These are phyloP conservation scores for Saccharomycopsis fibuligera DNA, from an alignment of 805 yeast genomes.

Conservation along the genomic window DNA sequence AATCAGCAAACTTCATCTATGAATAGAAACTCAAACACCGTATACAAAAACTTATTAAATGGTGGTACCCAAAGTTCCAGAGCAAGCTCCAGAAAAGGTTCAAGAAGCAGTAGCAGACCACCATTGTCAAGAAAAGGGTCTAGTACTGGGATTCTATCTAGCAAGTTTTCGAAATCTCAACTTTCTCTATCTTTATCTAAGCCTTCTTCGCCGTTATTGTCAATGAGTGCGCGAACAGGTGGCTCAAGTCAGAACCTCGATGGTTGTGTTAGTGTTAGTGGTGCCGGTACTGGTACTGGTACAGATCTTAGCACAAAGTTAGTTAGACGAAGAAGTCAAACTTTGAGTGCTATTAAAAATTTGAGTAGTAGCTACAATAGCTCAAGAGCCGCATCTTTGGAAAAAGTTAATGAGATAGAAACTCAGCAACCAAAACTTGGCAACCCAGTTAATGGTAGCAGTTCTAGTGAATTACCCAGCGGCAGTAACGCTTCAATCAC, in stretches of 20 bases:
- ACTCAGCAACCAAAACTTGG: no score
- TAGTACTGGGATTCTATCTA: background rate
- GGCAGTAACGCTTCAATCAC: background rate
- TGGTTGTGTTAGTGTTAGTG: no score
- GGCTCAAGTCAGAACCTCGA: no score
- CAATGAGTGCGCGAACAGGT: background rate
- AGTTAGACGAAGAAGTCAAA: slow-evolving; percentile 16
- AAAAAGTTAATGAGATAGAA: background rate
- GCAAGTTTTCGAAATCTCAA: slow-evolving; percentile 6
- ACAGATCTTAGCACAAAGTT: background rate
- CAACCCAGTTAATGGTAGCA: no score
- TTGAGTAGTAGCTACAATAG: background rate
- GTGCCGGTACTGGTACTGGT: no score
- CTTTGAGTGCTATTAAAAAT: slow-evolving; percentile 13
- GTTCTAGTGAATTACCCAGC: no score
- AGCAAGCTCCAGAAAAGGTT: no score
- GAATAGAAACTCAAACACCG: no score
- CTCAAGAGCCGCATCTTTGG: background rate
- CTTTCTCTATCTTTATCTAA: slow-evolving; percentile 8
- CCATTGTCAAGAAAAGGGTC: background rate
- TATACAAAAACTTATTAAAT: no score
- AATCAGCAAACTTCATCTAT: no score
- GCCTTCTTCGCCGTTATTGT: slow-evolving; percentile 11
- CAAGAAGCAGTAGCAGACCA: no score
- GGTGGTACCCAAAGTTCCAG: no score